Conservation (phyloP, 176 grass and related monocot genomes). For the Rhynchospora breviuscula region DNA sequence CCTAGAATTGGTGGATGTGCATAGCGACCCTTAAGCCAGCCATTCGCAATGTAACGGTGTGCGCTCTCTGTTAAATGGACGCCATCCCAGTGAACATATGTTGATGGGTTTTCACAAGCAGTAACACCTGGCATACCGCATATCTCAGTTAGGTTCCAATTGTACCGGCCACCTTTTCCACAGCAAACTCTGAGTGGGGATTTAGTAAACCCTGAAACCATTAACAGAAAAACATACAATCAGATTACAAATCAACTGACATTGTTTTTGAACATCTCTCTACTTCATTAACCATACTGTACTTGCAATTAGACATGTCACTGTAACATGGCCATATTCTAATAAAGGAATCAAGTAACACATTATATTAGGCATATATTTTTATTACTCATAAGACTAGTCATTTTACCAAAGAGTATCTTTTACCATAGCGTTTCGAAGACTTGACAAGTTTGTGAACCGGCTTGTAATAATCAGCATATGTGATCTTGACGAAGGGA, state of each 20-base stretch:
- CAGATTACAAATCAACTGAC: not conserved
- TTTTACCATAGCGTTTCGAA: conserved; percentile 41
- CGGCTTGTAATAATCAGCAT: conserved; percentile 37
- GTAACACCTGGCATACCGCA: conserved; percentile 15
- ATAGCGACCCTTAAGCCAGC: conserved; percentile 20
- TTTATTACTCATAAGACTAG: not conserved
- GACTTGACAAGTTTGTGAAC: conserved; percentile 43
- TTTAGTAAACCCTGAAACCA: conserved; percentile 25
- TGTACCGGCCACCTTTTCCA: conserved; percentile 25
- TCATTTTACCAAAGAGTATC: not conserved
- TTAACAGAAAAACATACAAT: not conserved
- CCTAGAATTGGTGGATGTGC: conserved; percentile 24
- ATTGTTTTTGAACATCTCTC: not conserved
- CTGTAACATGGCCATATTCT: not conserved
- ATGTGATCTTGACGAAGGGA: conserved; percentile 28
- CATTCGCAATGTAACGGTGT: conserved; percentile 14
- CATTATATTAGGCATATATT: not conserved
- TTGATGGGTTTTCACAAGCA: conserved; percentile 17
- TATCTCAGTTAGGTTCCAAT: conserved; percentile 20
- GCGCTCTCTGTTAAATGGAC: conserved; percentile 28
- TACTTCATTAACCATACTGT: not conserved
- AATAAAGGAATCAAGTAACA: too few species aligned
- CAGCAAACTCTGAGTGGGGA: conserved; percentile 23
- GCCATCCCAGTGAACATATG: conserved; percentile 28
- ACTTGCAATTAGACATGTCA: not conserved